These are phyloP conservation scores for Filobasidium wieringae DNA, from an alignment of 768 basidiomycete genomes.

Conservation along the genomic window DNA sequence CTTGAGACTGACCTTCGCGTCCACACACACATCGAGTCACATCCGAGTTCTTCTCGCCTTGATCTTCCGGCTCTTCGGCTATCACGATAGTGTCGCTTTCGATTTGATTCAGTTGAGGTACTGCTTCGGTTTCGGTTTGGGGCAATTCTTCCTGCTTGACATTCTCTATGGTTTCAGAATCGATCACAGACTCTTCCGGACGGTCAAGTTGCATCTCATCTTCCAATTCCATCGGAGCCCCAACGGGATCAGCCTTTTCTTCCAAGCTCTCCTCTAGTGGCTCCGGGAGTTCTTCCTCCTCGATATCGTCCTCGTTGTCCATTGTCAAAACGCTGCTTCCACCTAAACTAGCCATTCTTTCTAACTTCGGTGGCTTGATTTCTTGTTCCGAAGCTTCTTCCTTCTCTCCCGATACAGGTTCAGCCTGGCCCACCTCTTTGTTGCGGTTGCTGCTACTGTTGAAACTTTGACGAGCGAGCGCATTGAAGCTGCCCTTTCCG, in stretches of 20 bases:
- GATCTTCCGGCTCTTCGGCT: slow-evolving; percentile 1
- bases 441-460: slow-evolving; percentile 56
- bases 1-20: slow-evolving; percentile 20
- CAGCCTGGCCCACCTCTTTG: slow-evolving; percentile 24
- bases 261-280: neutral
- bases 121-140: neutral
- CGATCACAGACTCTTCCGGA: neutral
- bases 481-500: slow-evolving; percentile 33
- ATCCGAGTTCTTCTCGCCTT: slow-evolving; percentile 15
- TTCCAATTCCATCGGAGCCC: neutral
- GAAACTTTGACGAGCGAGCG: slow-evolving; percentile 45
- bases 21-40: slow-evolving; percentile 31
- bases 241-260: neutral
- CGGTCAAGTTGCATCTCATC: neutral
- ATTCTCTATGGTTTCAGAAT: neutral
- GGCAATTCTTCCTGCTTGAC: neutral
- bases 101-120: neutral
- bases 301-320: slow-evolving; percentile 53
- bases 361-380: slow-evolving; percentile 34
- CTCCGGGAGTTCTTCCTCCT: slow-evolving; percentile 48
- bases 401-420: slow-evolving; percentile 42
- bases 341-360: slow-evolving; percentile 33
- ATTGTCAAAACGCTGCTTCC: slow-evolving; percentile 53
- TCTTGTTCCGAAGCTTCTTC: slow-evolving; percentile 32
- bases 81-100: neutral